Evolutionary conservation across 495 filamentous ascomycete species (phyloP).

Genomic region (Amphirosellinia nigrospora): DNA sequence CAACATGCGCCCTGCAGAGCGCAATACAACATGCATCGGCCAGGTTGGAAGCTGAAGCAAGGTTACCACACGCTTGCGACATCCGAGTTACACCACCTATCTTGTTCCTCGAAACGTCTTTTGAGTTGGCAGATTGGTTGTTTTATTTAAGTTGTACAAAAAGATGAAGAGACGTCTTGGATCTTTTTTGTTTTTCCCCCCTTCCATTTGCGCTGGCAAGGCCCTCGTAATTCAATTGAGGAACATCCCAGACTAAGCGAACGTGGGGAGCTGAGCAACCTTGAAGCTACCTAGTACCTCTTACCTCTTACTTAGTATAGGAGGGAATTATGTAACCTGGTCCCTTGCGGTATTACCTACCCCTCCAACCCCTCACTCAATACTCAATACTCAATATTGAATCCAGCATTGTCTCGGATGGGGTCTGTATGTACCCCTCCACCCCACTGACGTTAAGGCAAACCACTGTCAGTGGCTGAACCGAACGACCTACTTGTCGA

Average conservation of each 20-base stretch:
- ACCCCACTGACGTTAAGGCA: slow-evolving; percentile 20
- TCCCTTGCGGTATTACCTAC: background rate
- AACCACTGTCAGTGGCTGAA: slow-evolving; percentile 19
- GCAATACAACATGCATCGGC: background rate
- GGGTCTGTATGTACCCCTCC: slow-evolving; percentile 23
- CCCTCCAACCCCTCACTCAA: slow-evolving; percentile 10
- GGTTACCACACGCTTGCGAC: background rate
- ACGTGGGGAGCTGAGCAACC: no score
- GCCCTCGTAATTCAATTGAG: background rate
- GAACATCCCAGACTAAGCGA: background rate
- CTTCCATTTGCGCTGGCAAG: background rate
- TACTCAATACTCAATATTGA: no score
- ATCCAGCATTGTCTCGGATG: slow-evolving; percentile 16
- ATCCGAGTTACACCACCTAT: background rate
- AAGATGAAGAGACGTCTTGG: no score
- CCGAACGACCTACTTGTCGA: background rate
- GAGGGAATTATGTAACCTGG: no score
- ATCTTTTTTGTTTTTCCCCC: background rate
- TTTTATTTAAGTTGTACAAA: background rate
- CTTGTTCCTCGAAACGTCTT: background rate
- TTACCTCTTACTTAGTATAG: no score
- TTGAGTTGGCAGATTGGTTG: background rate
- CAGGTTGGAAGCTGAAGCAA: background rate
- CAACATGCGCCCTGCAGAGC: background rate
- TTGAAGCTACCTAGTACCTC: no score